These are phyloP conservation scores for Alternaria sp. DNA, from an alignment of 2,329 filamentous ascomycete genomes.

Conservation along the genomic window DNA sequence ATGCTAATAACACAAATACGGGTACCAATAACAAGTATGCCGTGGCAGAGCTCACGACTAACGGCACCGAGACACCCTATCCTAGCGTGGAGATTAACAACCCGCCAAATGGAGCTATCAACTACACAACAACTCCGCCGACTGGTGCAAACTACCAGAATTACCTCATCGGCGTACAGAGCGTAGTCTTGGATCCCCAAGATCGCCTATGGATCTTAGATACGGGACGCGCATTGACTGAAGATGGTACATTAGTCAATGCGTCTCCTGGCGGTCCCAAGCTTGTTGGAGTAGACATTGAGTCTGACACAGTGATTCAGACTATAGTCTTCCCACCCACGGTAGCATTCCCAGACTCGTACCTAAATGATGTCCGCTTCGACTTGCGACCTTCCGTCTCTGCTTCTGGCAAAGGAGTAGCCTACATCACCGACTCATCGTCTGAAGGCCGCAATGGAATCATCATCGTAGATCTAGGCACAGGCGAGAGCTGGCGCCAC, in stretches of 20 bases:
- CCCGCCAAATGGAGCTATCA: conserved; percentile 60
- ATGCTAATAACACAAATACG: conserved; percentile 57
- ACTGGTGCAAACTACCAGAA: conserved; percentile 58
- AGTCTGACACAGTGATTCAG: conserved; percentile 56
- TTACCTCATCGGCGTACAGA: conserved; percentile 62
- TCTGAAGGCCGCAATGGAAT: conserved; percentile 59
- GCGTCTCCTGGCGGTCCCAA: conserved; percentile 61
- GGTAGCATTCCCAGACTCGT: conserved; percentile 59
- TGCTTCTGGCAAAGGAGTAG: conserved; percentile 55
- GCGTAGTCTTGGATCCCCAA: conserved; percentile 59
- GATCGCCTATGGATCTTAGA: conserved; percentile 64
- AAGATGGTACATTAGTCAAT: conserved; percentile 55
- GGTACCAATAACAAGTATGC: conserved; percentile 56
- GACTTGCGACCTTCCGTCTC: conserved; percentile 57
- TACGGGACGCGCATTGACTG: conserved; percentile 57
- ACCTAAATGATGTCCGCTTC: conserved; percentile 64
- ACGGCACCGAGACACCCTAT: conserved; percentile 56
- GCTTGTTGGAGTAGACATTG: conserved; percentile 58
- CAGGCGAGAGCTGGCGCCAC: conserved; percentile 60
- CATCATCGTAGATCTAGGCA: conserved; percentile 60
- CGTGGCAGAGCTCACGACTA: conserved; percentile 57
- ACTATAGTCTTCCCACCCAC: conserved; percentile 61
- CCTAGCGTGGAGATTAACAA: conserved; percentile 57
- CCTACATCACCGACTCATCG: conserved; percentile 63
- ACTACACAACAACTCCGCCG: conserved; percentile 59